Conservation (phyloP, 2,329 filamentous ascomycete species). For the Penicillium verrucosum region DNA sequence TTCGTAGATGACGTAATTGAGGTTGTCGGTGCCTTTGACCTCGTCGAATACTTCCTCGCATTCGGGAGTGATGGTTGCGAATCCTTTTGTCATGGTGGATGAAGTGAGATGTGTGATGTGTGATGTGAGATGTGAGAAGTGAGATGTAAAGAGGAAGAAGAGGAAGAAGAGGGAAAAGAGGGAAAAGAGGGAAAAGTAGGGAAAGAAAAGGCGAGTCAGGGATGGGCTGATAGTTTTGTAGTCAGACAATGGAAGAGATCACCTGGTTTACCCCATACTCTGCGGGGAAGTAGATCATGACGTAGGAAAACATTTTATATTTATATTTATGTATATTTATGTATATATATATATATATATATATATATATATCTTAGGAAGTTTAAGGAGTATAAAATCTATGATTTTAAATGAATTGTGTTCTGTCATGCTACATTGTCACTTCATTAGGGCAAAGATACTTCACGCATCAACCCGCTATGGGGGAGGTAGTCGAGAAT, state of each 20-base stretch:
- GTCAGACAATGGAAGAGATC: background rate
- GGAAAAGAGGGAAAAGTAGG: background rate
- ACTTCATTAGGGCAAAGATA: no score
- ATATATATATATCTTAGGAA: no score
- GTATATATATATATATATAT: no score
- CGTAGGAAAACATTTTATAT: background rate
- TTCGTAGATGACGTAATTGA: constrained; percentile 19
- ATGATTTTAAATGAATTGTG: no score
- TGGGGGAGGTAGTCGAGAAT: no score
- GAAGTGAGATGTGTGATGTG: background rate
- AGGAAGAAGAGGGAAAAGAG: no score
- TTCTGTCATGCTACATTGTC: no score
- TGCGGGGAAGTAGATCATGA: constrained; percentile 1
- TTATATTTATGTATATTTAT: no score
- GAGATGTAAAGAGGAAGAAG: background rate
- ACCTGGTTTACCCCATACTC: background rate
- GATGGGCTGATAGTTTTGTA: background rate
- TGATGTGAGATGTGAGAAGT: background rate
- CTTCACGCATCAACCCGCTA: no score
- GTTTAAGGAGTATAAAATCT: no score
- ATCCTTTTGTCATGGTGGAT: constrained; percentile 18
- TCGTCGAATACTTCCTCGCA: constrained; percentile 18
- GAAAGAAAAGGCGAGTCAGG: background rate
- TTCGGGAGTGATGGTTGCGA: constrained; percentile 20
- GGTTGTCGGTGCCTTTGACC: constrained; percentile 18